These are phyloP conservation scores for Ceratobasidium sp. DNA, from an alignment of 1,284 basidiomycete species.

Conservation along the genomic window DNA sequence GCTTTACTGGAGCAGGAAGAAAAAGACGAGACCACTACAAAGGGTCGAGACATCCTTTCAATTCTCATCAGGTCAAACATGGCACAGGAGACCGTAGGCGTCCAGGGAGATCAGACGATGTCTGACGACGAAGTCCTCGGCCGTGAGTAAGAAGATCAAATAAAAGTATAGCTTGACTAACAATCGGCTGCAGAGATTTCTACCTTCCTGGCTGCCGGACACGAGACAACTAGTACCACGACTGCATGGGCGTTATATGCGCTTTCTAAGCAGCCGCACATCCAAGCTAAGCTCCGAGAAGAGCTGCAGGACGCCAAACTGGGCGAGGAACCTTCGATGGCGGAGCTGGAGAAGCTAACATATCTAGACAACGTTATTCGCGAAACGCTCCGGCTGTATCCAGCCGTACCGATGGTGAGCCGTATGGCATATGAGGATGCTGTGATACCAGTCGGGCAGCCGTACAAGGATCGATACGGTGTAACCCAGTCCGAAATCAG, in stretches of 20 bases:
- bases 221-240: conserved; percentile 59
- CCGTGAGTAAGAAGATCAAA: conserved; percentile 58
- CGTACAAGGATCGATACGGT: conserved; percentile 44
- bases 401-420: conserved; percentile 10
- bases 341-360: conserved; percentile 43
- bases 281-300: conserved; percentile 61
- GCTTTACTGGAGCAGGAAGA: conserved; percentile 49
- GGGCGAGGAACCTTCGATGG: conserved; percentile 47
- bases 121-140: conserved; percentile 64
- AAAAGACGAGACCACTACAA: conserved; percentile 17
- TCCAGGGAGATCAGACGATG: conserved; percentile 59
- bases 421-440: conserved; percentile 44
- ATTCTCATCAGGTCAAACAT: conserved; percentile 59
- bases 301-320: conserved; percentile 57
- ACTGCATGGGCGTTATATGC: conserved; percentile 64
- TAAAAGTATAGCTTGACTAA: not conserved
- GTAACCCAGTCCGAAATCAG: conserved; percentile 27
- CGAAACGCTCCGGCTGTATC: conserved; percentile 41
- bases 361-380: conserved; percentile 47
- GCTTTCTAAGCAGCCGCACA: conserved; percentile 59
- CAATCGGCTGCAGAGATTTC: conserved; percentile 27
- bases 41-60: conserved; percentile 52
- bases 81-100: conserved; percentile 53
- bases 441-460: conserved; percentile 41
- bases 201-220: conserved; percentile 54